Percentiles rank a stretch among this genome's conserved stretches.
Conservation (phyloP, 139 green algal genomes). For the Auxenochlorella pyrenoidosa region DNA sequence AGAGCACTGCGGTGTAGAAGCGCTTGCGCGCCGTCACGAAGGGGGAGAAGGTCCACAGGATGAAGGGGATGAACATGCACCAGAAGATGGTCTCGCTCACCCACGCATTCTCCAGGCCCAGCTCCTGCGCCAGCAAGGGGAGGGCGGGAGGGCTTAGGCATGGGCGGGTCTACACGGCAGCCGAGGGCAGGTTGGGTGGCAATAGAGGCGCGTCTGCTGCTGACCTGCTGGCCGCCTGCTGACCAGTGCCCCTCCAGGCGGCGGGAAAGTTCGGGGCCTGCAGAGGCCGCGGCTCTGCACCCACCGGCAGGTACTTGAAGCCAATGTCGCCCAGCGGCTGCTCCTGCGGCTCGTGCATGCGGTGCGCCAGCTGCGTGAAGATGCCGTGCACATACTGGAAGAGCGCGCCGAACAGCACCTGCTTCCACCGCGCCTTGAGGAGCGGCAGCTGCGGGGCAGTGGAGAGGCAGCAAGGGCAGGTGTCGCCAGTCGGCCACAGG, state of each 20-base stretch:
- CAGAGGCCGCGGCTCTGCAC: no score
- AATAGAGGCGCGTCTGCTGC: no score
- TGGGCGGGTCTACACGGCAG: no score
- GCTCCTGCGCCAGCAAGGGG: no score
- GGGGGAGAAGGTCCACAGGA: constrained; percentile 89
- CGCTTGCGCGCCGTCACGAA: constrained; percentile 82
- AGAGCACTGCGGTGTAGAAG: constrained; percentile 93
- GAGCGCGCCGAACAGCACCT: constrained; percentile 74
- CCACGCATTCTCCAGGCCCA: constrained; percentile 79
- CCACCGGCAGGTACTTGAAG: constrained; percentile 77
- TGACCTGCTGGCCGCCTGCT: no score
- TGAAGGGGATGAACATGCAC: constrained; percentile 74
- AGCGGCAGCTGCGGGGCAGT: constrained; percentile 72
- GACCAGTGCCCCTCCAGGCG: no score
- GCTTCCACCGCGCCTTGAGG: constrained; percentile 77
- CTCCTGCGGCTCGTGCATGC: constrained; percentile 76
- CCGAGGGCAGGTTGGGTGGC: no score
- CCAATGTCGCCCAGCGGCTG: constrained; percentile 81
- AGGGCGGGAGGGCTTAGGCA: no score
- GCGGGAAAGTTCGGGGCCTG: no score
- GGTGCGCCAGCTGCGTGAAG: constrained; percentile 86
- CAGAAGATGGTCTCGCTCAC: constrained; percentile 87
- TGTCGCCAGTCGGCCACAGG: not conserved
- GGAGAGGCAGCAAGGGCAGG: not conserved
- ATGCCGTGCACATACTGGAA: constrained; percentile 94